Conservation (phyloP, 1,284 basidiomycete species). For the Sanghuangporus baumii region DNA sequence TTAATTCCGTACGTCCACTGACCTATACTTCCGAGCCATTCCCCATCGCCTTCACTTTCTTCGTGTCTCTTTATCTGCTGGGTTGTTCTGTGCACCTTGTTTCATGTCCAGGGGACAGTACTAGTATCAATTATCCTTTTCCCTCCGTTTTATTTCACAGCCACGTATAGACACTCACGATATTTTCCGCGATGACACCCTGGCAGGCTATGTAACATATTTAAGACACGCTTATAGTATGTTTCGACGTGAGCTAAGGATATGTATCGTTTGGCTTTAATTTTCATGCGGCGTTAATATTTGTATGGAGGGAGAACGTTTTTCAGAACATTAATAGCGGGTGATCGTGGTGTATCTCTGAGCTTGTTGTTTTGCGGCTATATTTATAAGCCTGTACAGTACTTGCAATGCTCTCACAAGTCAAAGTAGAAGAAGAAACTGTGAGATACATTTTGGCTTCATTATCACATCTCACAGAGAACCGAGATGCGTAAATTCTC, state of each 20-base stretch:
- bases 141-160: background rate
- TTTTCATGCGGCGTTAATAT: background rate
- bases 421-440: background rate
- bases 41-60: background rate
- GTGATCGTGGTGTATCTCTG: background rate
- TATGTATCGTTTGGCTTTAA: background rate
- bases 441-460: background rate
- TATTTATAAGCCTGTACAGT: background rate
- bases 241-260: background rate
- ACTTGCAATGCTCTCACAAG: background rate
- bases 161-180: constrained; percentile 2
- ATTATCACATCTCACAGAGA: background rate
- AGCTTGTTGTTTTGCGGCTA: background rate
- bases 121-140: constrained; percentile 10
- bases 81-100: background rate
- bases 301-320: too few species aligned
- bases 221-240: background rate
- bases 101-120: constrained; percentile 6
- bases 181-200: background rate
- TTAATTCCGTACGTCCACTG: background rate
- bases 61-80: background rate
- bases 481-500: too few species aligned
- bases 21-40: background rate
- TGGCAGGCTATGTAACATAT: constrained; percentile 14
- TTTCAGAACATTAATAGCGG: background rate